Conservation (phyloP, 352 stramenopile species). For the Chrysophaeum taylorii region DNA sequence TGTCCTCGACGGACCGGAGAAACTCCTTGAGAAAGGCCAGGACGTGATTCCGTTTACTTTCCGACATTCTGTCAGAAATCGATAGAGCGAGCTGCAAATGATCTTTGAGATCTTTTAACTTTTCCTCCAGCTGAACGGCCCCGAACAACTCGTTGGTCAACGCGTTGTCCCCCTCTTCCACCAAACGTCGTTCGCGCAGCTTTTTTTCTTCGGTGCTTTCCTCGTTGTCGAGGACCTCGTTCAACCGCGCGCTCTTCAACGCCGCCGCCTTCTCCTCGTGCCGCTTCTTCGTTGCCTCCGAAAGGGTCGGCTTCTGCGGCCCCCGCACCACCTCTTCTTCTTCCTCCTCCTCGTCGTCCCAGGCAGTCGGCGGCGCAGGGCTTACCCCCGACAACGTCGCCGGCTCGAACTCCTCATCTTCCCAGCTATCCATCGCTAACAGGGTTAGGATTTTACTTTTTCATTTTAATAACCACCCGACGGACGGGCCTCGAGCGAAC, state of each 20-base stretch:
- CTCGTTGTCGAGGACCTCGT: not conserved
- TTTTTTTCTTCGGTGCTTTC: not conserved
- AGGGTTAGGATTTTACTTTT: too few relatives aligned
- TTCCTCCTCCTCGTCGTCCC: constrained; percentile 4
- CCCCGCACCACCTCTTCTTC: not conserved
- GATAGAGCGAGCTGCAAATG: not conserved
- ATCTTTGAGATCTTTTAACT: constrained; percentile 5
- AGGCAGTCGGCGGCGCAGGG: not conserved
- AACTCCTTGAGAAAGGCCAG: not conserved
- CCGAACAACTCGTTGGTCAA: not conserved
- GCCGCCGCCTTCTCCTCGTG: not conserved
- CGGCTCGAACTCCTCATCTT: constrained; percentile 6
- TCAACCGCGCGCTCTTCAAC: not conserved
- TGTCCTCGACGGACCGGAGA: not conserved
- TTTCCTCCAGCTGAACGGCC: not conserved
- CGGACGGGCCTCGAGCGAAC: too few relatives aligned
- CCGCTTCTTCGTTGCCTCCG: not conserved
- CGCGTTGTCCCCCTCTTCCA: not conserved
- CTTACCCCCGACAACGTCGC: not conserved
- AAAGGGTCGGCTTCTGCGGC: not conserved
- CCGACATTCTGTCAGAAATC: not conserved
- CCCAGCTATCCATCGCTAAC: constrained; percentile 7
- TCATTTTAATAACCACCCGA: too few relatives aligned
- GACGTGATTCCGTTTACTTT: constrained; percentile 5
- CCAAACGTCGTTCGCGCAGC: not conserved